Base-by-base conservation (phyloP, 2,329 filamentous ascomycete genomes). In the Aspergillus alliaceus region DNA sequence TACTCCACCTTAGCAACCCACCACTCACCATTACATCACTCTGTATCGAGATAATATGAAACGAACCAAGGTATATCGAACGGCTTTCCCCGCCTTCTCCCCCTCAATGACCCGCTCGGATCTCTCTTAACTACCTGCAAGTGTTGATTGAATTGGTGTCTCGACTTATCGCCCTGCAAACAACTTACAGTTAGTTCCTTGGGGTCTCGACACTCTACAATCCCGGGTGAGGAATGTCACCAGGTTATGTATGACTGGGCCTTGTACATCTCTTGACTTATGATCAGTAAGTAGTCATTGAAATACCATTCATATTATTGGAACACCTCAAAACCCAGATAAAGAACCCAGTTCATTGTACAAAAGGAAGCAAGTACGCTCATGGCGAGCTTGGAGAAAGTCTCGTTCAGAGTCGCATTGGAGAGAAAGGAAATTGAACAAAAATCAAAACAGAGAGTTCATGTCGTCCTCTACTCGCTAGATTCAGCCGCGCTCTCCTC, bases 341-440 rank as follows among this genome's bases (percentile, higher is more conserved):
- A 37, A n/a, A 39, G 34, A 51, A 37, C 14, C 54, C 57, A 52
- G 54, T 64, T 57, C 58, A 59, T 63, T 65, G 59, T 63, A 60
- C 53, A 60, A 22, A 53, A 51, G 27, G 39, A 58, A 64, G 46
- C 40, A 54, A 40, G 37, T 37, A 55, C n/a, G 46, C 55, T 50
- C 39, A 32, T 37, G 25, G 55, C 52, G 48, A 51, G 44, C 56
- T 56, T 39, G 29, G 11, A 18, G 27, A 44, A 15, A 27, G 12
- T 49, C n/a, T 32, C 44, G 2, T 3, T 27, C 44, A 9, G 44
- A 47, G 25, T 47, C 15, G 27, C n/a, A 6, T 32, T 15, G 35
- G 25, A 39, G 24, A n/a, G 0, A n/a, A 18, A 32, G 24, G 25
- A 32, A 32, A 40, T 22, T 18, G 20, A 18, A 24, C 14, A 3